Percentiles rank a stretch among this genome's conserved stretches.
phyloP scores from a whole-genome alignment of 179 eudicot genomes.

The Spergularia azorica region DNA sequence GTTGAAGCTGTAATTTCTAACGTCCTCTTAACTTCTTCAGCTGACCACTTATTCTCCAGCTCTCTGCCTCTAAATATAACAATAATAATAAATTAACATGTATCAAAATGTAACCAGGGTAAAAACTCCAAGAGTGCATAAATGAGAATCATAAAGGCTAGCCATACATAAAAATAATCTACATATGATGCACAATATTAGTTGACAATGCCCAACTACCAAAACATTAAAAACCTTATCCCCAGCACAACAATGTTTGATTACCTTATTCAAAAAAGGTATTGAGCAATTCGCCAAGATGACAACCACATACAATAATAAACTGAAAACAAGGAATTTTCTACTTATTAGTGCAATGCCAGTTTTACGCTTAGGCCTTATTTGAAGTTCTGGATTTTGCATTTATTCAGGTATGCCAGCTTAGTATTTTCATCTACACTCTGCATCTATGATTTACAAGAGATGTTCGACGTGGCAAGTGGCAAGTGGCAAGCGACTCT shows the following conservation, averaged over 20 bases:
- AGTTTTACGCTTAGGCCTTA: too few relatives aligned
- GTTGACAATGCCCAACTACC: background rate
- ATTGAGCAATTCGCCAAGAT: background rate
- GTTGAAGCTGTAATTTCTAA: slow-evolving; percentile 58
- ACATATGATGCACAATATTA: background rate
- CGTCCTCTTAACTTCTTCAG: slow-evolving; percentile 47
- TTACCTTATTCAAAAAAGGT: background rate
- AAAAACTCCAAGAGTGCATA: background rate
- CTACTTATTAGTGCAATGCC: background rate
- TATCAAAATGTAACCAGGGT: background rate
- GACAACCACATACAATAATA: background rate
- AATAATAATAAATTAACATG: background rate
- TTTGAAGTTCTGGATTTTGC: too few relatives aligned
- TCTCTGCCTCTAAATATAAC: slow-evolving; percentile 38
- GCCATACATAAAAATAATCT: background rate
- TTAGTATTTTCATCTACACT: too few relatives aligned
- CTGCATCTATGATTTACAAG: too few relatives aligned
- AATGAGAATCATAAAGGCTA: background rate
- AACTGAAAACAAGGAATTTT: background rate
- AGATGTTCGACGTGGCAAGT: too few relatives aligned
- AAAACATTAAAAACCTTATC: background rate
- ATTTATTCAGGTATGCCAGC: too few relatives aligned
- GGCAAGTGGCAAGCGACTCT: too few relatives aligned
- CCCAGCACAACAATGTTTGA: too few relatives aligned
- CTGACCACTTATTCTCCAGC: slow-evolving; percentile 34